Evolutionary conservation across 306 rosid genomes (phyloP), one percentile per base, ranked within the genome.

Genomic region (Lablab purpureus): DNA sequence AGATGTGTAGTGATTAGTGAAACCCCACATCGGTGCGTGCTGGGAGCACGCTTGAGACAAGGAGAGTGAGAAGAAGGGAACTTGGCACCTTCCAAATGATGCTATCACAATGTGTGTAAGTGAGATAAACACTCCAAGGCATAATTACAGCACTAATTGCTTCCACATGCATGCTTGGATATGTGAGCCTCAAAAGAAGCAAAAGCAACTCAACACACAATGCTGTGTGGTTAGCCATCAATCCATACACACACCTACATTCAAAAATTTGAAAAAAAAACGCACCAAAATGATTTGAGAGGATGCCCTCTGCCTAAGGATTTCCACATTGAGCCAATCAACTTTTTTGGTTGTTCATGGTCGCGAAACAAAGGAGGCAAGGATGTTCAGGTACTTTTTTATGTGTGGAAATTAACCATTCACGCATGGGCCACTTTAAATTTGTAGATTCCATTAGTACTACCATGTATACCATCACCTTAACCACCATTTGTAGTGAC

Each of bases 61-160:
- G 28, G 76, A 50, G 15, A 34, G 50, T 82, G 58, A 73, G 80
- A 74, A 51, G 75, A 74, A 51, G 75, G 67, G 73, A 71, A 68
- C 81, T 50, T 54, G 82, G 30, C 74, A 77, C 46, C 83, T 81
- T 73, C 73, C 60, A 77, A 85, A 77, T 65, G 69, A 77, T 77
- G 66, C 17, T 32, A 64, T 37, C 12, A 81, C 27, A 69, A 69
- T 76, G 67, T 74, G 41, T 68, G 74, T 6, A 52, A 49, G 47
- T 54, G 62, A 71, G 75, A 77, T 77, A 71, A 55, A 77, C 78
- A 77, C 60, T 62, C 2, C 40, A 73, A 76, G 62, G 25, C 78
- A 87, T 85, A 46, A 90, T 85, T 80, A 82, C 81, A 82, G 71
- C 79, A 82, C 92, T 86, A 80, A 88, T 84, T 84, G 81, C 85